Base-by-base conservation (phyloP, 768 basidiomycete genomes). In the Calocera cornea region DNA sequence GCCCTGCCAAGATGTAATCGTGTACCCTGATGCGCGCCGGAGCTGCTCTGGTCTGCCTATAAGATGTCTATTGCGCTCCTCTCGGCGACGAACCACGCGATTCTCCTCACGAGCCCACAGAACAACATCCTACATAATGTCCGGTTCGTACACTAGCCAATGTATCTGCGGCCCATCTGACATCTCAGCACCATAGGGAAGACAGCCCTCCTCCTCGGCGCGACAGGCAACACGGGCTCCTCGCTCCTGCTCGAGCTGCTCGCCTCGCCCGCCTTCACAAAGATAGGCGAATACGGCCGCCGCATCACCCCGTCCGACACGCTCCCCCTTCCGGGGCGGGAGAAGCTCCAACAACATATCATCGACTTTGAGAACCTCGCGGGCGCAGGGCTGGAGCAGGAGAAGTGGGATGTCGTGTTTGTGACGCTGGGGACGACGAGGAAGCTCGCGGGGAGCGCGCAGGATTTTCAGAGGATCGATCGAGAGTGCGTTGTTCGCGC, bases 401-500 rank as follows among this genome's bases (percentile, higher is more conserved):
- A 80, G 10, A 83, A 82, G 49, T 90, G 87, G 85, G 88, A 90
- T 75, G 85, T 87, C 24, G 86, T 92, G 0, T 87, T 86, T 72
- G 84, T 92, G 69, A 81, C 88, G 1, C 75, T 92, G 10, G 90
- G 89, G 8, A 91, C 89, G 22, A 86, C 84, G 14, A 79, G 77
- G 29, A 82, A 80, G 17, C 68, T 34, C 17, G 89, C 88, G 0
- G 88, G 88, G 1, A 82, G 86, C 69, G 82, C 82, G 0, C 83
- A 81, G 38, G 81, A 81, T 10, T 92, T 90, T 69, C 86, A 87
- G 73, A 88, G 84, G 78, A 89, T 92, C 67, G 90, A 91, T 71
- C 78, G 86, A 75, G 86, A 88, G 85, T 90, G 70, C 68, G 83
- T 78, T 40, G 16, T 31, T 36, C 17, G 34, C 64, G 2, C 49